phyloP scores from a whole-genome alignment of 192 early-diverging fungal species.

The Endogone sp. region DNA sequence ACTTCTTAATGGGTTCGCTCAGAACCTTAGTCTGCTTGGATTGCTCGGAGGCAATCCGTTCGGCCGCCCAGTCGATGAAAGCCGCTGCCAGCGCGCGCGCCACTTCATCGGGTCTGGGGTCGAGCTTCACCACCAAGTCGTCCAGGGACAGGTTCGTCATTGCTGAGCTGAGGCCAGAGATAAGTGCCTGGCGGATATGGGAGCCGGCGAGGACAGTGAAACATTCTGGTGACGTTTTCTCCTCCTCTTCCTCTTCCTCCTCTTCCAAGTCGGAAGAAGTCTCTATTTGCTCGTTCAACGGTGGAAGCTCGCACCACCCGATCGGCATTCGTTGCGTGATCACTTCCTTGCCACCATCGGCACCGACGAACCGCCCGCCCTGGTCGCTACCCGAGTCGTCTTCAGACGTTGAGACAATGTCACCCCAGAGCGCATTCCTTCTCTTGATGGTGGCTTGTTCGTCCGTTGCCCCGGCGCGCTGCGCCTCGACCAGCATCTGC shows the following conservation, averaged over 20 bases:
- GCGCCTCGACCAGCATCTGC: background rate
- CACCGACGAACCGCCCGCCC: background rate
- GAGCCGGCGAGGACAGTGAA: constrained; percentile 34
- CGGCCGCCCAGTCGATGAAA: constrained; percentile 26
- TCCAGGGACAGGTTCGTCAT: constrained; percentile 40
- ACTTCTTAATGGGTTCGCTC: constrained; percentile 20
- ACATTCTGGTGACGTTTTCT: constrained; percentile 1
- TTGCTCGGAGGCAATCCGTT: background rate
- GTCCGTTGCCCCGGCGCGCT: background rate
- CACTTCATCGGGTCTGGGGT: constrained; percentile 20
- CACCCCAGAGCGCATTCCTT: background rate
- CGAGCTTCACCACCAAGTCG: constrained; percentile 41
- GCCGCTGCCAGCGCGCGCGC: constrained; percentile 25
- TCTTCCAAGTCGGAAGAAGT: constrained; percentile 25
- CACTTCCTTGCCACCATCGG: background rate
- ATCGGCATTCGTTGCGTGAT: background rate
- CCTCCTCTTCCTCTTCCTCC: constrained; percentile 21
- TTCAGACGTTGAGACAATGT: background rate
- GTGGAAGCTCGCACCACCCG: background rate
- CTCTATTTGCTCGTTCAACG: constrained; percentile 16
- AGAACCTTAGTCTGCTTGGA: background rate
- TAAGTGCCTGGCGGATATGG: constrained; percentile 29
- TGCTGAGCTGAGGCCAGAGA: constrained; percentile 32
- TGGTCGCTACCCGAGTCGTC: background rate
- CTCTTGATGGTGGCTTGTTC: background rate